Evolutionary conservation across 352 stramenopile genomes (phyloP).

Genomic region (Globisporangium sylvaticum): DNA sequence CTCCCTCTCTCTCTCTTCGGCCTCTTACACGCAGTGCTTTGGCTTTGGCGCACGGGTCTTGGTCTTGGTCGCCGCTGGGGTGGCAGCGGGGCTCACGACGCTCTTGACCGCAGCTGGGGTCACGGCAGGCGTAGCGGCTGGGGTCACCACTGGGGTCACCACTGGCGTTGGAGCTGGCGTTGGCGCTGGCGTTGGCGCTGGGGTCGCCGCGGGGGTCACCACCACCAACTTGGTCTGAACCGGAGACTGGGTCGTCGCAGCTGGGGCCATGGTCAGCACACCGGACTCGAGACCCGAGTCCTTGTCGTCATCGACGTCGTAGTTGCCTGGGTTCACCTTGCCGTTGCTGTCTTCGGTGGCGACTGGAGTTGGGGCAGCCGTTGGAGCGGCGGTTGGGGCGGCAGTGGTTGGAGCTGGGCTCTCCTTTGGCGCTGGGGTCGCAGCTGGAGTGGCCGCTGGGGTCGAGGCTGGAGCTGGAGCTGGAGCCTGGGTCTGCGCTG

Average conservation of each 20-base stretch:
- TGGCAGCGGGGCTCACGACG: background rate
- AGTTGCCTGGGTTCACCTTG: conserved; percentile 15
- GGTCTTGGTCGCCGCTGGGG: conserved; percentile 9
- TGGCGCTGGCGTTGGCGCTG: background rate
- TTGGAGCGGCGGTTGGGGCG: conserved; percentile 8
- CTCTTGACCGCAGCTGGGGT: background rate
- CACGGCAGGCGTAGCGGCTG: background rate
- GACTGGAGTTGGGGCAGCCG: conserved; percentile 10
- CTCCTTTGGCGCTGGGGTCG: background rate
- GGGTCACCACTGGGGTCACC: background rate
- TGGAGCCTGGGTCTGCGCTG: conserved; percentile 9
- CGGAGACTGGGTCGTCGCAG: background rate
- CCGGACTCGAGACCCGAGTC: conserved; percentile 9
- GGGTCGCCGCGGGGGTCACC: conserved; percentile 2
- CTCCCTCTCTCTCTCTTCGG: background rate
- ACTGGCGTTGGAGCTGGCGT: background rate
- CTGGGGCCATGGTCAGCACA: conserved; percentile 3
- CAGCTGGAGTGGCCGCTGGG: conserved; percentile 1
- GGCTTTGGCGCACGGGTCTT: conserved; percentile 18
- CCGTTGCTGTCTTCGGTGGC: conserved; percentile 8
- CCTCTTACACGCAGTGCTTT: conserved; percentile 24
- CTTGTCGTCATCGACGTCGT: conserved; percentile 13
- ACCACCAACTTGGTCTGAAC: background rate
- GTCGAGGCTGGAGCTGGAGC: background rate
- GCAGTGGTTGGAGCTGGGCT: conserved; percentile 7